These are phyloP conservation scores for Hyaloscypha variabilis DNA, from an alignment of 495 filamentous ascomycete genomes.

Conservation along the genomic window DNA sequence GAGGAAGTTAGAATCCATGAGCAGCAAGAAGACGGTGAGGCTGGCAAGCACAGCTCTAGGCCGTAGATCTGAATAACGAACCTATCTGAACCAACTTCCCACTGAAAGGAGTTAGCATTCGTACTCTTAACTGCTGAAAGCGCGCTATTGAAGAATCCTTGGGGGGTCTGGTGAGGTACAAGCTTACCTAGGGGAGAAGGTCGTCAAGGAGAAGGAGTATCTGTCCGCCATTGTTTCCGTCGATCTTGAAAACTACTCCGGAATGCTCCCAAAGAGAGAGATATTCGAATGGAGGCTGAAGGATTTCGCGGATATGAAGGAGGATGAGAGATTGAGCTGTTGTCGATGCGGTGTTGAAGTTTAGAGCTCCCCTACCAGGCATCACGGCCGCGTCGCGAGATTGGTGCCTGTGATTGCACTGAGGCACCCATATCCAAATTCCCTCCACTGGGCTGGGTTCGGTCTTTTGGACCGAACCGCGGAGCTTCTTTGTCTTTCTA, in stretches of 20 bases:
- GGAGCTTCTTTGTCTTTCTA: constrained; percentile 17
- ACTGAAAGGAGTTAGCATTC: constrained; percentile 60
- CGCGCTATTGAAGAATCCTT: background rate
- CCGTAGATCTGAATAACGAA: constrained; percentile 38
- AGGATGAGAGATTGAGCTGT: constrained; percentile 26
- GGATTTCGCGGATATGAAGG: constrained; percentile 1
- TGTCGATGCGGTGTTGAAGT: constrained; percentile 13
- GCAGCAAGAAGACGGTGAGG: constrained; percentile 2
- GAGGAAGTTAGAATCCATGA: constrained; percentile 19
- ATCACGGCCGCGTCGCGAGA: constrained; percentile 25
- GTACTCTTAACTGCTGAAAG: constrained; percentile 14
- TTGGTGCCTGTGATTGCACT: constrained; percentile 8
- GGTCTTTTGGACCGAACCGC: constrained; percentile 2
- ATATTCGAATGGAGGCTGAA: constrained; percentile 3
- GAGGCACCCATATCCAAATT: background rate
- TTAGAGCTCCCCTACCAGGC: constrained; percentile 28
- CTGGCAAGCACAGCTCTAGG: background rate
- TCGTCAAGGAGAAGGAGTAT: constrained; percentile 99
- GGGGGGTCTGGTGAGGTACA: constrained; percentile 10
- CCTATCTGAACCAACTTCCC: constrained; percentile 91
- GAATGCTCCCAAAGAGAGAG: background rate
- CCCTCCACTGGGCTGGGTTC: no score
- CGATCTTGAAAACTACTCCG: constrained; percentile 6
- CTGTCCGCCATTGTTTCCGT: constrained; percentile 81
- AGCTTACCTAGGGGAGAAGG: constrained; percentile 97